These are phyloP conservation scores for Ceratocystis cubensis DNA, from an alignment of 2,329 filamentous ascomycete species.

Conservation along the genomic window DNA sequence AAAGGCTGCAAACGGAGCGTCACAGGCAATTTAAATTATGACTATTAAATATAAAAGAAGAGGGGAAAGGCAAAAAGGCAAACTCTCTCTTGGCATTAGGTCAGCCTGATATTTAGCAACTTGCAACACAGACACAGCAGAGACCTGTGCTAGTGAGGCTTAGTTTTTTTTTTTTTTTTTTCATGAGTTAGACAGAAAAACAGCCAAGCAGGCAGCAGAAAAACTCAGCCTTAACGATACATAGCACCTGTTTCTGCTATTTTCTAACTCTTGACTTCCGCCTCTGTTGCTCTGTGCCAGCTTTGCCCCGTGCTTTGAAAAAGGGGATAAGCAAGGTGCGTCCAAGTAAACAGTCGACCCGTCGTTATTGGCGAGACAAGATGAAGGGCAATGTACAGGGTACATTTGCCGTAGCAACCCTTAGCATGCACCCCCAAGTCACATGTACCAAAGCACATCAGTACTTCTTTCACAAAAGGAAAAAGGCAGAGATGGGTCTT, in stretches of 20 bases:
- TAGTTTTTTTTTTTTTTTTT: background rate
- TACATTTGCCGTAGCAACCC: background rate
- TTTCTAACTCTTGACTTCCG: background rate
- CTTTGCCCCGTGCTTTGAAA: no score
- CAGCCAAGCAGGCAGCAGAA: background rate
- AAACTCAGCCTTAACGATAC: background rate
- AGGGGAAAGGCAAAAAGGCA: background rate
- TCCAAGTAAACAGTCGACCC: background rate
- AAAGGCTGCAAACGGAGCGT: no score
- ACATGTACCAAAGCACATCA: no score
- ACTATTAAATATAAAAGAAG: no score
- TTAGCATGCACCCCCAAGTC: no score
- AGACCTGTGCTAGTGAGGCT: conserved; percentile 3
- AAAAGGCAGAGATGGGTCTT: no score
- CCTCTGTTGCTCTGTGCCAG: background rate
- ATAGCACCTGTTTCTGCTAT: background rate
- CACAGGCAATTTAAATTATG: no score
- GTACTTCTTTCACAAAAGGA: no score
- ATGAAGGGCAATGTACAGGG: background rate
- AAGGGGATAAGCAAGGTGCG: background rate
- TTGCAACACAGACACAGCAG: background rate
- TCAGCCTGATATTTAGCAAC: conserved; percentile 3
- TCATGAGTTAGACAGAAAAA: background rate
- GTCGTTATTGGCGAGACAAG: background rate
- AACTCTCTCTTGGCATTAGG: background rate